Evolutionary conservation across 345 rosid species (phyloP).

Genomic region (Arabis hirsuta): DNA sequence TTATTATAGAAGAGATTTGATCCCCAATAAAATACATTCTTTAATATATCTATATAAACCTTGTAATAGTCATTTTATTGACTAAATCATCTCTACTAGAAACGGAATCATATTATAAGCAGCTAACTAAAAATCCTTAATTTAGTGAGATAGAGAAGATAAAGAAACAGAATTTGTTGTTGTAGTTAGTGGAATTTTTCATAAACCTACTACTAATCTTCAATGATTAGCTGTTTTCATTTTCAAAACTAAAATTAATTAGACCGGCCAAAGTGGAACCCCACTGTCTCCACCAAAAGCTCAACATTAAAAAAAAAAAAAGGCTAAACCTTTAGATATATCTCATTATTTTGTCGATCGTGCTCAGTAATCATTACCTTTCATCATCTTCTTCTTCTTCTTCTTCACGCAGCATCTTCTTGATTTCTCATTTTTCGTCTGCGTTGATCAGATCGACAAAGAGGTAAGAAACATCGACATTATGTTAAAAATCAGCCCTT

Average conservation of each 20-base stretch:
- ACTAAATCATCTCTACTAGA: not conserved
- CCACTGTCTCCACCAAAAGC: slow-evolving; percentile 41
- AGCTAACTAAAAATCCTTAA: not conserved
- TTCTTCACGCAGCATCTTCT: not conserved
- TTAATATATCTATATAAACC: too few species aligned
- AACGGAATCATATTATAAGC: slow-evolving; percentile 12
- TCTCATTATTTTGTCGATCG: slow-evolving; percentile 22
- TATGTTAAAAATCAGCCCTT: not conserved
- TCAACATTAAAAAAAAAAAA: not conserved
- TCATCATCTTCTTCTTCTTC: slow-evolving; percentile 10
- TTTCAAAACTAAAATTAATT: slow-evolving; percentile 13
- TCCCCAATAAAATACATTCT: too few species aligned
- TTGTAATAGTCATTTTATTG: not conserved
- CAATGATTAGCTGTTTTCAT: slow-evolving; percentile 28
- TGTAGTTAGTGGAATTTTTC: not conserved
- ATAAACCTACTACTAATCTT: not conserved
- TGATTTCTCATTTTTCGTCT: slow-evolving; percentile 7
- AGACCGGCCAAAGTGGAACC: slow-evolving; percentile 45
- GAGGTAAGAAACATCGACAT: slow-evolving; percentile 24
- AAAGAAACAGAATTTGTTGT: not conserved
- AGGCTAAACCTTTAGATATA: not conserved
- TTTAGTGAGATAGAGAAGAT: slow-evolving; percentile 3
- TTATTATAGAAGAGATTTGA: too few species aligned
- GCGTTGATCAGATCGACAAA: slow-evolving; percentile 29
- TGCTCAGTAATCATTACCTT: slow-evolving; percentile 38